phyloP scores from a whole-genome alignment of 257 asterid species.

The Asclepias syriaca region DNA sequence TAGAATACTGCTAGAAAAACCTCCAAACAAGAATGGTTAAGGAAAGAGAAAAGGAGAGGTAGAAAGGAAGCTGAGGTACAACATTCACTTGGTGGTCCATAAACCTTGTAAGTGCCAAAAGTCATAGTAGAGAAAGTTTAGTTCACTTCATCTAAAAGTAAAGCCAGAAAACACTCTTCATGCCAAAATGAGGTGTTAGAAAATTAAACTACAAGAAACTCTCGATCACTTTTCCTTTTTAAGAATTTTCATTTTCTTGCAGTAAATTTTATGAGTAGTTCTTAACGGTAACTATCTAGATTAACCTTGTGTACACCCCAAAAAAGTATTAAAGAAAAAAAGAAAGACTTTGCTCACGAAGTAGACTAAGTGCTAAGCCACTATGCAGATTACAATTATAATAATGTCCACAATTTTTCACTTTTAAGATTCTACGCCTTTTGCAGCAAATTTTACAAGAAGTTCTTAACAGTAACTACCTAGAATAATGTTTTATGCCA shows the following conservation, averaged over 20 bases:
- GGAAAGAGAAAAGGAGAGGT: conserved; percentile 4
- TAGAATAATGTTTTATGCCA: background rate
- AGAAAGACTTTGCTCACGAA: background rate
- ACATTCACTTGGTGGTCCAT: conserved; percentile 11
- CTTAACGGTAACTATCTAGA: background rate
- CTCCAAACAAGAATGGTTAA: background rate
- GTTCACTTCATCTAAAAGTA: background rate
- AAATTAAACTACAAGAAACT: background rate
- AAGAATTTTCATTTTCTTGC: background rate
- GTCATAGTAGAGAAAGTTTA: background rate
- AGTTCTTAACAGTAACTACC: background rate
- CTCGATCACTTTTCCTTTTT: background rate
- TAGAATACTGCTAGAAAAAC: background rate
- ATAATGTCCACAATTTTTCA: background rate
- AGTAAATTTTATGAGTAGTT: background rate
- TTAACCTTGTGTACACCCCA: background rate
- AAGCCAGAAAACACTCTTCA: background rate
- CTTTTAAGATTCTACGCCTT: background rate
- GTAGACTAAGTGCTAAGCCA: background rate
- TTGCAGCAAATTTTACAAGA: background rate
- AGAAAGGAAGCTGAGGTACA: conserved; percentile 9
- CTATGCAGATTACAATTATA: background rate
- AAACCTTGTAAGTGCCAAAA: background rate
- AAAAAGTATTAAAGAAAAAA: background rate
- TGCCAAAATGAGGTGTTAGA: background rate